Conservation (phyloP, 352 stramenopile genomes). For the Globisporangium viniferum region DNA sequence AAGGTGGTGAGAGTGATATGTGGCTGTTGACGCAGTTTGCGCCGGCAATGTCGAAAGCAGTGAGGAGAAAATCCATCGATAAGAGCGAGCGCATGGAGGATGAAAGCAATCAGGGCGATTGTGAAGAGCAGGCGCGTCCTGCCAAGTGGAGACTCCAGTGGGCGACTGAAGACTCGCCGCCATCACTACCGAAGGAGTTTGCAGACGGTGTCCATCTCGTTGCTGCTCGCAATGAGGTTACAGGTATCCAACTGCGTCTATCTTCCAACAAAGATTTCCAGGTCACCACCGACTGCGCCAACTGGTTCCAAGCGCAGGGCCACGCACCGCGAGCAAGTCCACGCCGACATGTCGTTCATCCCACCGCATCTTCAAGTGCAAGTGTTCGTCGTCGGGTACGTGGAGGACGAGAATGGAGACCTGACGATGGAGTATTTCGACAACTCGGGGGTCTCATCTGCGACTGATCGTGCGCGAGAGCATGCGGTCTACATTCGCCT, state of each 20-base stretch:
- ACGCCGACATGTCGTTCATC: constrained; percentile 51
- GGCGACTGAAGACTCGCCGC: constrained; percentile 23
- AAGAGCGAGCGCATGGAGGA: constrained; percentile 5
- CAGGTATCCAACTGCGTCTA: constrained; percentile 51
- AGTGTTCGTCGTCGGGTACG: constrained; percentile 50
- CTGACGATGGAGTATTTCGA: constrained; percentile 62
- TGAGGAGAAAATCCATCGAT: neutral
- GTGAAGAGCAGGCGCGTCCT: neutral
- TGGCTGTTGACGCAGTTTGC: constrained; percentile 52
- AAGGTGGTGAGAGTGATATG: constrained; percentile 15
- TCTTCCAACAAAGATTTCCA: constrained; percentile 54
- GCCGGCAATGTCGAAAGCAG: constrained; percentile 49
- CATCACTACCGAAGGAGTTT: constrained; percentile 20
- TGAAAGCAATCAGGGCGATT: constrained; percentile 21
- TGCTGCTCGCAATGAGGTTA: constrained; percentile 49
- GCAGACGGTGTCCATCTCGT: constrained; percentile 43
- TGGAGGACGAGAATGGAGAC: constrained; percentile 58
- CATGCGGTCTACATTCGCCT: constrained; percentile 64
- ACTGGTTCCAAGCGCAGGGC: constrained; percentile 55
- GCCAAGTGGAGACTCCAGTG: constrained; percentile 28
- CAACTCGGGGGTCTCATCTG: constrained; percentile 26
- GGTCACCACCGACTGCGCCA: constrained; percentile 45
- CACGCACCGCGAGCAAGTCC: constrained; percentile 57
- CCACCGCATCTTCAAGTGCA: constrained; percentile 48
- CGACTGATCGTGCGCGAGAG: constrained; percentile 23